Evolutionary conservation across 1,284 basidiomycete genomes (phyloP), one percentile per base, ranked within the genome.

Genomic region (Ceratobasidium sp.): DNA sequence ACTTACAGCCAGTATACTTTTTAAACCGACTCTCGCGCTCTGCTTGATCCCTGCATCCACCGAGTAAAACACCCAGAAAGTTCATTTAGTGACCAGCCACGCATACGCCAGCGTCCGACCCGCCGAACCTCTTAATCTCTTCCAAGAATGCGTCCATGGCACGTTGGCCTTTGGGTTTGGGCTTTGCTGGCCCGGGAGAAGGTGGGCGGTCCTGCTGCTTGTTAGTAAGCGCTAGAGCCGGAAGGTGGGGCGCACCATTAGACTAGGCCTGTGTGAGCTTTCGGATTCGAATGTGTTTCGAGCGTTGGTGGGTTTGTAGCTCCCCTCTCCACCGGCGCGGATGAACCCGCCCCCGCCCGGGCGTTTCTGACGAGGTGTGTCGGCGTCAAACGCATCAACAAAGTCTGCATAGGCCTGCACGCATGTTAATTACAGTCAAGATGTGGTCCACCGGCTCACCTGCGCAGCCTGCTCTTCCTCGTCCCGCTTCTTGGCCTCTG

Each of bases 111-210:
- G 47, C 60, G 49, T 27, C 47, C 60, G 49, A 64, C 35, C 60
- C 22, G 60, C 60, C 60, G 60, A 64, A 92, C 94, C 86, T 86
- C 79, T 97, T 98, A 72, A 97, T 92, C 79, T 96, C 94, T 75
- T 96, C 93, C 53, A 97, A 81, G 77, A 97, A 98, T 1, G 87
- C 80, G 77, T 96, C 94, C 93, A 97, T 97, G 0, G 91, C 93
- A 53, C 94, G 86, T 77, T 93, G 95, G 6, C 95, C 95, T 77
- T 92, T 94, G 0, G 90, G 87, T 75, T 92, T 94, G 0, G 90
- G 87, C 74, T 86, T 91, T 0, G 87, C 83, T 25, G 76, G 80
- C 56, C 76, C 74, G 1, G 83, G 76, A 2, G 88, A 86, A 29
- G 90, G 88, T 0, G 85, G 80, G 0, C 82, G 82, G 83, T 69